Evolutionary conservation across 2,329 filamentous ascomycete genomes (phyloP).

Genomic region (Ophiosphaerella narmari): DNA sequence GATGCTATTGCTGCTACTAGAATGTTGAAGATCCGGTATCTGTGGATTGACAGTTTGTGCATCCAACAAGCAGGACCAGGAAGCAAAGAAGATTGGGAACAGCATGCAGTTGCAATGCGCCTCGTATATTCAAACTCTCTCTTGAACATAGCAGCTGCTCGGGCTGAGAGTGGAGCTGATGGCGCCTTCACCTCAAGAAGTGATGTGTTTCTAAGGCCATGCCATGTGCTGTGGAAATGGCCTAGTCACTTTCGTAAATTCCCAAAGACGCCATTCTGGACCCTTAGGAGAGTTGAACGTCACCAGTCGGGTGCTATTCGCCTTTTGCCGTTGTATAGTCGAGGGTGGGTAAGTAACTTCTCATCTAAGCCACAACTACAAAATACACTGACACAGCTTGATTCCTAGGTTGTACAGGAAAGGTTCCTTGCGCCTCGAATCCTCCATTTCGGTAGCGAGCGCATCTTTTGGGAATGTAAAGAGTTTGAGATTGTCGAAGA

Average conservation of each 20-base stretch:
- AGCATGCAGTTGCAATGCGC: slow-evolving; percentile 3
- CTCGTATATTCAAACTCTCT: not conserved
- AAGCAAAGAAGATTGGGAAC: slow-evolving; percentile 4
- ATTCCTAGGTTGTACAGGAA: slow-evolving; percentile 7
- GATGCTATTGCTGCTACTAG: slow-evolving; percentile 4
- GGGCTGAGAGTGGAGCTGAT: not conserved
- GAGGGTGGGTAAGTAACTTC: not conserved
- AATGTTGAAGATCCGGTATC: slow-evolving; percentile 2
- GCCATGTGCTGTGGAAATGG: slow-evolving; percentile 1
- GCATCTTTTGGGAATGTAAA: slow-evolving; percentile 19
- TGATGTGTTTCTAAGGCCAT: not conserved
- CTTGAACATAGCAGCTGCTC: slow-evolving; percentile 3
- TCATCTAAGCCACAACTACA: too few species aligned
- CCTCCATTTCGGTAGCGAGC: slow-evolving; percentile 9
- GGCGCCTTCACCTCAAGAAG: not conserved
- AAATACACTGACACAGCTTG: too few species aligned
- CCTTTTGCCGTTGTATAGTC: not conserved
- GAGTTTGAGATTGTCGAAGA: not conserved
- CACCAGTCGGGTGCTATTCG: not conserved
- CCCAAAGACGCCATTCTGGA: not conserved
- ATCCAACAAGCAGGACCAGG: slow-evolving; percentile 7
- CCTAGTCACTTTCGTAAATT: not conserved
- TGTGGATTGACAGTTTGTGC: slow-evolving; percentile 16
- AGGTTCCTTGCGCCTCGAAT: slow-evolving; percentile 11
- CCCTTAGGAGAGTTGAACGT: not conserved